Evolutionary conservation across 2,329 filamentous ascomycete species (phyloP), one percentile per base, ranked within the genome.

Genomic region (Elsinoe ampelina): DNA sequence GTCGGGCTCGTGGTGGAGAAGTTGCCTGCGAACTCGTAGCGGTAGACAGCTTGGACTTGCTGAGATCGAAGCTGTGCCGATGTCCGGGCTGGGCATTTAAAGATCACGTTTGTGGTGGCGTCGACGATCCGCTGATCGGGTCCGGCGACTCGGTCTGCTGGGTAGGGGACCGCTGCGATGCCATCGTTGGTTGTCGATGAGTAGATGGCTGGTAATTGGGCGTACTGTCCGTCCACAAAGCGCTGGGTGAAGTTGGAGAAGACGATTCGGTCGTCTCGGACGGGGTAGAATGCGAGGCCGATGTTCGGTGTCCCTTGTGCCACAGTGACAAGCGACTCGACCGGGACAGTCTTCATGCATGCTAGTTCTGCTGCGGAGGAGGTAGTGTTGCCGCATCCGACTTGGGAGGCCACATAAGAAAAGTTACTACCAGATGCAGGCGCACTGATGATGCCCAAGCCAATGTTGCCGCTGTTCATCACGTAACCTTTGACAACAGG

Each of bases 401-500:
- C 63, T 1, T 68, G 62, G 6, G 62, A 60, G 5, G 71, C 71
- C 1, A 74, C 68, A 35, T 65, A 69, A 1, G 68, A 69, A 61
- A 73, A 73, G 60, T 72, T 72, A 6, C 64, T 63, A 13, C 70
- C 64, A 13, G 61, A 55, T 6, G 59, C 38, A 38, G 69, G 67
- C 10, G 55, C 32, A 6, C 59, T 65, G 1, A 64, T 60, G 4
- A 64, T 60, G 12, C 63, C 67, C 1, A 67, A 67, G 15, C 67
- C 66, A 3, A 70, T 73, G 3, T 71, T 75, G 26, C 69, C 77
- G 36, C 77, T 78, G 5, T 73, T 69, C 2, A 73, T 66, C 57
- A 80, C 75, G 8, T 78, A 65, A 2, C 71, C 76, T 5, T 69
- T 64, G n/a, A 73, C 71, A 20, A 80, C 80, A 5, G 78, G 75